Conservation (phyloP, 495 filamentous ascomycete species). For the Daldinia loculata region DNA sequence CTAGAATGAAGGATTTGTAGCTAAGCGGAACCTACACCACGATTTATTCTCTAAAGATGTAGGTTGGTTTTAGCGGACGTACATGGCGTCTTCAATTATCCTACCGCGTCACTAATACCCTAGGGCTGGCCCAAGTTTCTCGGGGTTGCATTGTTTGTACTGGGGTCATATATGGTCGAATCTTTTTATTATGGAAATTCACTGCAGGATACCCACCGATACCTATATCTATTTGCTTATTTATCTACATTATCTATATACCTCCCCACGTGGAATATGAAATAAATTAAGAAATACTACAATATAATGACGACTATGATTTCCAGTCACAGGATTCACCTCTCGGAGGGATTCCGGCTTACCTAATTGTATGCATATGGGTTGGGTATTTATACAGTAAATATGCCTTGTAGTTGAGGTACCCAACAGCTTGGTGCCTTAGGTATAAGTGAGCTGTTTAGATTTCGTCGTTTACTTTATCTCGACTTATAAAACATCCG, state of each 20-base stretch:
- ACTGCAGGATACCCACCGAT: slow-evolving; percentile 34
- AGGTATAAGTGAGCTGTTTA: not conserved
- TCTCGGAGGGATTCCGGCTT: not conserved
- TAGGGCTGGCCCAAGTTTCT: slow-evolving; percentile 20
- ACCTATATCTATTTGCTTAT: slow-evolving; percentile 23
- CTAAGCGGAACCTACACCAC: not conserved
- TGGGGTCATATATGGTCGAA: slow-evolving; percentile 27
- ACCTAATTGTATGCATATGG: not conserved
- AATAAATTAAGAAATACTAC: not conserved
- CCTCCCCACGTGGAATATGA: not conserved
- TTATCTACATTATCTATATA: not conserved
- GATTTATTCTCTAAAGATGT: slow-evolving; percentile 2
- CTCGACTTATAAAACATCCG: not conserved
- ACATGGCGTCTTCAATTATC: not conserved
- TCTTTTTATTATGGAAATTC: slow-evolving; percentile 26
- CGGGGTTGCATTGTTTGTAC: not conserved
- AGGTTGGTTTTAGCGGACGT: slow-evolving; percentile 3
- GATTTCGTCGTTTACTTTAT: not conserved
- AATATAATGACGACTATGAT: not conserved
- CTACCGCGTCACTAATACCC: not conserved
- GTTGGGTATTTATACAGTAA: not conserved
- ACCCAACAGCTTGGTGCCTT: not conserved
- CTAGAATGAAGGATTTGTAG: slow-evolving; percentile 12
- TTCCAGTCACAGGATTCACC: not conserved
- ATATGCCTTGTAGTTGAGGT: not conserved